Evolutionary conservation across 2,329 filamentous ascomycete genomes (phyloP).

Genomic region (Hirsutella rhossiliensis): DNA sequence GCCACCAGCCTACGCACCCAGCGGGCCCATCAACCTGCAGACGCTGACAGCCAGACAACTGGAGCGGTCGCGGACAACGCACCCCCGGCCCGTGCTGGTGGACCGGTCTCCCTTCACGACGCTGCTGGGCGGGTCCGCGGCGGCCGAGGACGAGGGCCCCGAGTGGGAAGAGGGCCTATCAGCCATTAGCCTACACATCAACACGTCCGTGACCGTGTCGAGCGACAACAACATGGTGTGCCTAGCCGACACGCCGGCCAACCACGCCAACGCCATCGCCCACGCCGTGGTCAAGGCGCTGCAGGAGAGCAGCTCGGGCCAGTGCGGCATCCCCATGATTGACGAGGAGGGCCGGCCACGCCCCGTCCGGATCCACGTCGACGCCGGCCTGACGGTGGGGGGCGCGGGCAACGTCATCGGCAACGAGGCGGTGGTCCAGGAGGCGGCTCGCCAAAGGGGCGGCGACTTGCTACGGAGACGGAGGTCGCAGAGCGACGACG

Average conservation of each 20-base stretch:
- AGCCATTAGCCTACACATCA: constrained; percentile 34
- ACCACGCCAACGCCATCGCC: constrained; percentile 29
- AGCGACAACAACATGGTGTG: constrained; percentile 37
- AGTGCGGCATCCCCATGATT: constrained; percentile 31
- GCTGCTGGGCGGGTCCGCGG: neutral
- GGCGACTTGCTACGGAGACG: constrained; percentile 8
- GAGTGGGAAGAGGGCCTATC: constrained; percentile 14
- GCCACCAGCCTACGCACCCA: constrained; percentile 19
- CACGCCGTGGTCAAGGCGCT: constrained; percentile 32
- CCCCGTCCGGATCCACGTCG: constrained; percentile 29
- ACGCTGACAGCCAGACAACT: constrained; percentile 1
- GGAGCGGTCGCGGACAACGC: neutral
- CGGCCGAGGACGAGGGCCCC: constrained; percentile 9
- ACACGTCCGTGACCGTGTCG: constrained; percentile 31
- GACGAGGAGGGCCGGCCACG: constrained; percentile 30
- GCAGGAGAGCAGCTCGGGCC: constrained; percentile 25
- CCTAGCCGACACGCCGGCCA: constrained; percentile 24
- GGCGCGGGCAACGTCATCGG: constrained; percentile 33
- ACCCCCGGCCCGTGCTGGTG: neutral
- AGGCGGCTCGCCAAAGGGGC: constrained; percentile 14
- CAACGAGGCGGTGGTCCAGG: constrained; percentile 14
- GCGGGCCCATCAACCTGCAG: constrained; percentile 6
- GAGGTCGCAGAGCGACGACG: neutral
- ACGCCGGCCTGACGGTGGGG: constrained; percentile 31
- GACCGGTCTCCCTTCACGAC: neutral